phyloP scores from a whole-genome alignment of 1,139 yeast species.

The Spathaspora sp. region DNA sequence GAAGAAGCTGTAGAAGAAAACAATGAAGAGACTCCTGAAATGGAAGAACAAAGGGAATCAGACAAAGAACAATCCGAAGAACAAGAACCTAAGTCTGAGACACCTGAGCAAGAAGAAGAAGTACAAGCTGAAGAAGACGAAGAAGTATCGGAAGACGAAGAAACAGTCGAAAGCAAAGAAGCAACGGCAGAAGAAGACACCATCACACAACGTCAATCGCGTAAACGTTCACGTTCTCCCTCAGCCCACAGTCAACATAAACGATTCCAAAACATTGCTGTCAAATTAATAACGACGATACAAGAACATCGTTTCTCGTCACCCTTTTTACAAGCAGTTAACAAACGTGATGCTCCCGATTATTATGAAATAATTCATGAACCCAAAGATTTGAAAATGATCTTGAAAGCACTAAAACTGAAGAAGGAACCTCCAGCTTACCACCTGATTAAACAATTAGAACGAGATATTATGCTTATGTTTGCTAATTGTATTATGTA shows the following conservation, averaged over 20 bases:
- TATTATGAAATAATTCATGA: constrained; percentile 60
- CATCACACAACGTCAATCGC: constrained; percentile 2
- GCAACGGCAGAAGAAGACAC: constrained; percentile 3
- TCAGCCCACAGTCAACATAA: constrained; percentile 35
- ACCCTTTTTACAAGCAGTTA: constrained; percentile 70
- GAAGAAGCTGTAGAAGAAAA: constrained; percentile 6
- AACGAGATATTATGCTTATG: constrained; percentile 71
- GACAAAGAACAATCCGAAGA: constrained; percentile 6
- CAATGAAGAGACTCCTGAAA: constrained; percentile 6
- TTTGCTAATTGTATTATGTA: constrained; percentile 85
- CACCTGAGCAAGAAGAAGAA: constrained; percentile 4
- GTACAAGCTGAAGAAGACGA: constrained; percentile 4
- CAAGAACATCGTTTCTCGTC: constrained; percentile 74
- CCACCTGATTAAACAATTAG: constrained; percentile 59
- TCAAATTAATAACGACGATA: constrained; percentile 61
- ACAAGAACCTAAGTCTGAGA: constrained; percentile 1
- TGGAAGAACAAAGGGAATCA: constrained; percentile 5
- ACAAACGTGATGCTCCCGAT: constrained; percentile 65
- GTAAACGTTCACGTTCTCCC: constrained; percentile 27
- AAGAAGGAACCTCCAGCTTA: constrained; percentile 41
- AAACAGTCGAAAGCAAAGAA: constrained; percentile 7
- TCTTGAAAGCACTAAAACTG: constrained; percentile 54
- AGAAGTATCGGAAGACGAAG: constrained; percentile 5
- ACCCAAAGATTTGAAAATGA: constrained; percentile 69
- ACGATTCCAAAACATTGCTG: constrained; percentile 53